Evolutionary conservation across 371 early-diverging fungal genomes (phyloP), one percentile per base, ranked within the genome.

Genomic region (Chytridiales sp.): DNA sequence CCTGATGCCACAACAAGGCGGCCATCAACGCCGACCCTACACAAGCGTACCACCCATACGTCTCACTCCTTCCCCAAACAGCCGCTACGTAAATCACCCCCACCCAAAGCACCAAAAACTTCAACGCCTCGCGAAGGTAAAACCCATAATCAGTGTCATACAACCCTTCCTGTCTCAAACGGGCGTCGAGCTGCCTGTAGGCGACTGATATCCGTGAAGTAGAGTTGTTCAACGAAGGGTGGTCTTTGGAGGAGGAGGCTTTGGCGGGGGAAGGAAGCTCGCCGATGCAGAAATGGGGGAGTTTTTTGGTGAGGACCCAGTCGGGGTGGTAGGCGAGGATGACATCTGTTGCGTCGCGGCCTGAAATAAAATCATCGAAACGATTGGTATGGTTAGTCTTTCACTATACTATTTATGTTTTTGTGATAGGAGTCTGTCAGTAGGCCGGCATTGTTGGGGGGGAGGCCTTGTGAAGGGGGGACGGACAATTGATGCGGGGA

Each of bases 1-100:
- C 73, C 71, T 94, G 94, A 61, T 95, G 95, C 96, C 97, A 96
- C 64, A 94, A 84, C 39, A 78, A 61, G 13, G 85, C 91, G 49
- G 64, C 51, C 42, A 42, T 13, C 27, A 64, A 35, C 9, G 75
- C 59, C 34, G 67, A 50, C 9, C 22, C 59, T 52, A 56, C 56
- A 13, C 43, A 43, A 30, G 47, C 11, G 57, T 59, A 64, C 4
- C 46, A 51, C 48, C 47, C 38, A 46, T 13, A 59, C 39, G 17
- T 34, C 43, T 67, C 26, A 40, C n/a, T n/a, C n/a, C n/a, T n/a
- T n/a, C n/a, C n/a, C n/a, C n/a, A n/a, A 67, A 72, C 41, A 61
- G 81, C 85, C n/a, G 82, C 79, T n/a, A 93, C 69, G 59, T 76
- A 82, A 26, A 90, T 62, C 0, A 85, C 77, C 29, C 75, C 66